Evolutionary conservation across 108 stramenopile species (phyloP), one percentile per base, ranked within the genome.

Genomic region (Tribonema minus): DNA sequence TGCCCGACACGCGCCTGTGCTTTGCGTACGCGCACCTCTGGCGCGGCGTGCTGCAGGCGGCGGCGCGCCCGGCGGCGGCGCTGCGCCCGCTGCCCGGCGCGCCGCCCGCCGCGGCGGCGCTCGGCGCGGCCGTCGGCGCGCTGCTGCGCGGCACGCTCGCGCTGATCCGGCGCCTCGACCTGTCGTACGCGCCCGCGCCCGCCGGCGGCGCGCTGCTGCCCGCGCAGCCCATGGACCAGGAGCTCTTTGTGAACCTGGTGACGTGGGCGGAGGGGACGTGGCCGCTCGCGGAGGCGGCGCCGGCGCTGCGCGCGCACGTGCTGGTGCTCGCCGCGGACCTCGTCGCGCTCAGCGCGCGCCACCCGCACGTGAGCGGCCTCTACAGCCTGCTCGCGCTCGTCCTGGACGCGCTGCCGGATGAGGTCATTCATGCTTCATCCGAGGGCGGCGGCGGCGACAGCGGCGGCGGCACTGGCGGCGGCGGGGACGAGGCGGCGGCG

Each of bases 201-300:
- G 20, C 27, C 28, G 7, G 36, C 31, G 3, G 25, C 40, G 58
- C 67, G 33, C 77, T 68, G 31, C 32, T 79, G 37, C 68, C 77
- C 15, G 67, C 36, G n/a, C 77, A 79, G 28, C 36, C 60, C 15
- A 70, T 58, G 77, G 77, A 79, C 40, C 77, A 79, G 60, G 36
- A 79, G 66, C 67, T 79, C 37, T 79, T 79, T 59, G 64, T 79
- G 32, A 79, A 79, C 68, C 61, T 79, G 3, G 77, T 79, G 37
- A 58, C 77, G 67, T 79, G 64, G 23, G 31, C 31, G 6, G 38
- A 5, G 68, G 23, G 20, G 30, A 20, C 58, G 7, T 27, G 68
- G 41, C 40, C 40, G n/a, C 23, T 30, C 23, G 1, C 31, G 9
- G 46, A 54, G 9, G 46, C 15, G 20, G 15, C 9, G 46, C 15